phyloP scores from a whole-genome alignment of 1,139 yeast genomes.

The Maudiozyma humilis region DNA sequence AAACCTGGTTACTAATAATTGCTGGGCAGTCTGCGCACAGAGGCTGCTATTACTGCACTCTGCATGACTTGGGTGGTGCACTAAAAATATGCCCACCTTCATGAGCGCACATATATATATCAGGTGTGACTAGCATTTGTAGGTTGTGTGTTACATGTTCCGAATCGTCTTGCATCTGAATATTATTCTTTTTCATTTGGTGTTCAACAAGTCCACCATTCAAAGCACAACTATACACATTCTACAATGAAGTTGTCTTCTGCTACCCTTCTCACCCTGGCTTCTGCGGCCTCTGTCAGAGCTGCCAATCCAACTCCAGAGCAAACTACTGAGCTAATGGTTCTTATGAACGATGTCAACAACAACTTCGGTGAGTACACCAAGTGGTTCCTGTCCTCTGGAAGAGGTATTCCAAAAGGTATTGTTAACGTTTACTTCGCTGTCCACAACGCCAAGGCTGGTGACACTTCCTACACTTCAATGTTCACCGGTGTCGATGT shows the following conservation, averaged over 20 bases:
- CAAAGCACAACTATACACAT: not conserved
- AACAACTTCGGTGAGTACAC: conserved; percentile 2
- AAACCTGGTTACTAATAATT: not conserved
- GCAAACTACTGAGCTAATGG: conserved; percentile 6
- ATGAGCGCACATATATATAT: not conserved
- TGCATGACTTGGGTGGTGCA: not conserved
- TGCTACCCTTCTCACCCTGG: not conserved
- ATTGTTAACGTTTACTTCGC: conserved; percentile 4
- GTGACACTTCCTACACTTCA: conserved; percentile 8
- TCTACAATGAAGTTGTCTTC: not conserved
- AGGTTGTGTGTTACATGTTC: no score
- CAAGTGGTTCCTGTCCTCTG: conserved; percentile 6
- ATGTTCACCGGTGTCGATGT: conserved; percentile 7
- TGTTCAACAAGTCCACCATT: no score
- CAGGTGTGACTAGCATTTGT: no score
- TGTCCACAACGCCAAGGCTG: conserved; percentile 2
- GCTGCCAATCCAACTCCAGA: conserved; percentile 3
- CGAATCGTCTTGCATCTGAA: no score
- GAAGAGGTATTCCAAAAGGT: conserved; percentile 5
- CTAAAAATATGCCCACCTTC: no score
- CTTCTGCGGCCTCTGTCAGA: conserved; percentile 1
- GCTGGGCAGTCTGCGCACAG: not conserved
- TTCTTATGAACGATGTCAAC: conserved; percentile 7
- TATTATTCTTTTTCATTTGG: no score
- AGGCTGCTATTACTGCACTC: not conserved